These are phyloP conservation scores for Suhomyces yuchorum DNA, from an alignment of 1,139 yeast species.

Conservation along the genomic window DNA sequence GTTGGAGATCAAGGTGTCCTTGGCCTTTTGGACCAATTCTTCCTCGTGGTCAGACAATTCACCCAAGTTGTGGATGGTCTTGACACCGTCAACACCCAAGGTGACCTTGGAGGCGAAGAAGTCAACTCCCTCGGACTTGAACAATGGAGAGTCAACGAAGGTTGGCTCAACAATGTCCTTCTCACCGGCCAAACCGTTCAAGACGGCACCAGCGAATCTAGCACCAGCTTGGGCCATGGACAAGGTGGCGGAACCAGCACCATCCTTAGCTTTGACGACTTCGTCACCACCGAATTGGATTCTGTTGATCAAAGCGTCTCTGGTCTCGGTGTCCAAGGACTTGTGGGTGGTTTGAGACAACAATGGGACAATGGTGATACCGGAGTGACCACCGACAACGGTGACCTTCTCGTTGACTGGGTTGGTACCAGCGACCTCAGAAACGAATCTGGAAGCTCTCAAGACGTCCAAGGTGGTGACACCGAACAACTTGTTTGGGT, in stretches of 20 bases:
- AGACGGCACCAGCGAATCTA: slow-evolving; percentile 65
- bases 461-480: slow-evolving; percentile 90
- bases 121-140: slow-evolving; percentile 48
- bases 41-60: slow-evolving; percentile 59
- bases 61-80: slow-evolving; percentile 55
- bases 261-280: slow-evolving; percentile 93
- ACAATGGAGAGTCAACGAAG: slow-evolving; percentile 48
- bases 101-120: slow-evolving; percentile 69
- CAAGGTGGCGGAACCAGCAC: slow-evolving; percentile 91
- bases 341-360: slow-evolving; percentile 66
- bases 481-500: slow-evolving; percentile 84
- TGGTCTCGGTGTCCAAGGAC: slow-evolving; percentile 51
- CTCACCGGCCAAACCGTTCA: slow-evolving; percentile 58
- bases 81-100: slow-evolving; percentile 60
- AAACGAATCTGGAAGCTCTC: slow-evolving; percentile 78
- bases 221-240: slow-evolving; percentile 98
- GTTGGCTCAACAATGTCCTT: slow-evolving; percentile 51
- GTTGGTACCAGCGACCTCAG: slow-evolving; percentile 43
- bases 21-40: slow-evolving; percentile 55
- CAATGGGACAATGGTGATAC: slow-evolving; percentile 90
- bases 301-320: slow-evolving; percentile 76
- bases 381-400: slow-evolving; percentile 97
- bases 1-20: slow-evolving; percentile 57
- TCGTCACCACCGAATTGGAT: slow-evolving; percentile 98
- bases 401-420: slow-evolving; percentile 68